Conservation (phyloP, 2,329 filamentous ascomycete genomes). For the Chalara sp. region DNA sequence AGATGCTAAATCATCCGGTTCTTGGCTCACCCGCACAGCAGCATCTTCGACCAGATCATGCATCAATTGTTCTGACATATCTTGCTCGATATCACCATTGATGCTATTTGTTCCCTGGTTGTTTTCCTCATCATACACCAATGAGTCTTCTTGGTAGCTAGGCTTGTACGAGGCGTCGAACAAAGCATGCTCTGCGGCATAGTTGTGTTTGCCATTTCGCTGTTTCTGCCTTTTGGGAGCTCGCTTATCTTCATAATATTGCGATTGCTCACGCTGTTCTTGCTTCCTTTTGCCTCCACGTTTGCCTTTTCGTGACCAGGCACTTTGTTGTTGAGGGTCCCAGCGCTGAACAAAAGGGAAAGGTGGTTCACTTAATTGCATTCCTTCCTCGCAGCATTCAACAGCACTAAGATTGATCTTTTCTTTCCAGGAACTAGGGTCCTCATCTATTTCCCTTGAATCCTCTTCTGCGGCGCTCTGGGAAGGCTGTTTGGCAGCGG, state of each 20-base stretch:
- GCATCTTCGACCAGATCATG: conserved; percentile 13
- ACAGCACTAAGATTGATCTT: conserved; percentile 72
- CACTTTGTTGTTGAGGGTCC: conserved; percentile 65
- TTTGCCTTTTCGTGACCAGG: conserved; percentile 34
- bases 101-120: conserved; percentile 12
- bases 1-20: conserved; percentile 54
- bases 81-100: conserved; percentile 28
- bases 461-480: conserved; percentile 11
- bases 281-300: conserved; percentile 44
- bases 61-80: conserved; percentile 21
- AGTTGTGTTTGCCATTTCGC: conserved; percentile 33
- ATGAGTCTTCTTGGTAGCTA: conserved; percentile 26
- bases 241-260: conserved; percentile 32
- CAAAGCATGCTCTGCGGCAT: conserved; percentile 35
- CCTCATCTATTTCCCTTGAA: conserved; percentile 32
- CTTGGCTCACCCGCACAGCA: conserved; percentile 34
- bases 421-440: conserved; percentile 62
- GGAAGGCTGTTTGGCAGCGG: conserved; percentile 19
- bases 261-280: conserved; percentile 30
- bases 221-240: conserved; percentile 45
- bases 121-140: conserved; percentile 18
- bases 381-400: conserved; percentile 69
- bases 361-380: conserved; percentile 67
- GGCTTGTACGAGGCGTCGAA: conserved; percentile 26
- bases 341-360: conserved; percentile 88